phyloP scores from a whole-genome alignment of 164 flowering plant genomes.

The Euptelea pleiosperma region DNA sequence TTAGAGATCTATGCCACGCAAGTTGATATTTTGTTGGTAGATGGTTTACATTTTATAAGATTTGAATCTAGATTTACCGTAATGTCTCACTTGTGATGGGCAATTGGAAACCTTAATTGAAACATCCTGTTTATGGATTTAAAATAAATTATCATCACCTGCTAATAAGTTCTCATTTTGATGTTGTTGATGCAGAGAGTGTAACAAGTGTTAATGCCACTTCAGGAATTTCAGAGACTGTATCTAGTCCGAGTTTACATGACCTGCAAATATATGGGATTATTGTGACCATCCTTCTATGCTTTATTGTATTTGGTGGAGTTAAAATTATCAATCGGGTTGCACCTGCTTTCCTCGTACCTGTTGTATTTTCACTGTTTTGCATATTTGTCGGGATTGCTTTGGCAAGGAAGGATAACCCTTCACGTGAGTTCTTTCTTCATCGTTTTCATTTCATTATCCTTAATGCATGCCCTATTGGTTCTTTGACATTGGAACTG shows the following conservation, averaged over 20 bases:
- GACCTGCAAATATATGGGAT: conserved; percentile 96
- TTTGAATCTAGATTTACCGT: no score
- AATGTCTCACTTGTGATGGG: no score
- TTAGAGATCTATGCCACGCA: background rate
- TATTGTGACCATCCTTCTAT: conserved; percentile 81
- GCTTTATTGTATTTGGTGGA: conserved; percentile 98
- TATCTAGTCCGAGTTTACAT: conserved; percentile 71
- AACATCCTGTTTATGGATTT: background rate
- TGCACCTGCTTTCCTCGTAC: conserved; percentile 95
- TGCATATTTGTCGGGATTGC: conserved; percentile 84
- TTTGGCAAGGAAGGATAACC: conserved; percentile 55
- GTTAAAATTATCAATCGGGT: conserved; percentile 96
- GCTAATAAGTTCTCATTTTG: background rate
- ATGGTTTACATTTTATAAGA: no score
- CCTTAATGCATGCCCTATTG: no score
- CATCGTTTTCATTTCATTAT: background rate
- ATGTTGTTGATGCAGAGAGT: conserved; percentile 54
- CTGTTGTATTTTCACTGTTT: conserved; percentile 78
- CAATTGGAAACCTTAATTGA: background rate
- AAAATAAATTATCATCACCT: background rate
- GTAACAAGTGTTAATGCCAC: conserved; percentile 75
- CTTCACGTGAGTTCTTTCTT: conserved; percentile 49
- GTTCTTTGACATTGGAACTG: background rate
- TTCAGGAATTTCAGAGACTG: conserved; percentile 34
- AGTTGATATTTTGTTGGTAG: no score